Evolutionary conservation across 495 filamentous ascomycete genomes (phyloP).

Genomic region (Mycothermus thermophilus): DNA sequence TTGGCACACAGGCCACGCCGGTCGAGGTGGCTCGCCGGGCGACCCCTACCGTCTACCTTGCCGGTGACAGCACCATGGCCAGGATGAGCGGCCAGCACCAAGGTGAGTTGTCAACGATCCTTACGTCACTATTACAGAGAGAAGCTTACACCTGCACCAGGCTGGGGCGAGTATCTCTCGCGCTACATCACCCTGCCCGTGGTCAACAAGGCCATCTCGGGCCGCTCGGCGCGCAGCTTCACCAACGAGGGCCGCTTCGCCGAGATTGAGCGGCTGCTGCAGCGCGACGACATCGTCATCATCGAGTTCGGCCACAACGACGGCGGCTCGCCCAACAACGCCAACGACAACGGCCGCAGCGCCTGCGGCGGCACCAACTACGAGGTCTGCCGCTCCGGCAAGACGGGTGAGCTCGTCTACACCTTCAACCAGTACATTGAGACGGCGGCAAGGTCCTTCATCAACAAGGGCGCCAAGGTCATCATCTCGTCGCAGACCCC

Average conservation of each 20-base stretch:
- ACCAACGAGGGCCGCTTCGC: slow-evolving; percentile 47
- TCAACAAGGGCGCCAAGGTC: slow-evolving; percentile 47
- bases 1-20: slow-evolving; percentile 3
- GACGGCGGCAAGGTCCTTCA: slow-evolving; percentile 37
- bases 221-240: slow-evolving; percentile 47
- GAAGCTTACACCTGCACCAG: slow-evolving; percentile 15
- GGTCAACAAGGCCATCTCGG: slow-evolving; percentile 44
- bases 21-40: slow-evolving; percentile 9
- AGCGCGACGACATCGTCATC: slow-evolving; percentile 41
- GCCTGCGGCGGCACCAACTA: slow-evolving; percentile 41
- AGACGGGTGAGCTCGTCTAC: slow-evolving; percentile 37
- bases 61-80: slow-evolving; percentile 47
- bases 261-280: slow-evolving; percentile 33
- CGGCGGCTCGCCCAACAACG: slow-evolving; percentile 40
- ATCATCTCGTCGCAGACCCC: slow-evolving; percentile 50
- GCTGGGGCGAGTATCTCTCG: slow-evolving; percentile 47
- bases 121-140: neutral
- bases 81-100: slow-evolving; percentile 10
- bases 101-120: slow-evolving; percentile 1
- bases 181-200: slow-evolving; percentile 33
- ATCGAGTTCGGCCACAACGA: slow-evolving; percentile 58
- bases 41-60: slow-evolving; percentile 33
- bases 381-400: slow-evolving; percentile 40
- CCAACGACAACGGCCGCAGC: slow-evolving; percentile 44
- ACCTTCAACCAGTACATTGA: slow-evolving; percentile 45